phyloP scores from a whole-genome alignment of 176 grass and related monocot species.

The Oryza glumipatula region DNA sequence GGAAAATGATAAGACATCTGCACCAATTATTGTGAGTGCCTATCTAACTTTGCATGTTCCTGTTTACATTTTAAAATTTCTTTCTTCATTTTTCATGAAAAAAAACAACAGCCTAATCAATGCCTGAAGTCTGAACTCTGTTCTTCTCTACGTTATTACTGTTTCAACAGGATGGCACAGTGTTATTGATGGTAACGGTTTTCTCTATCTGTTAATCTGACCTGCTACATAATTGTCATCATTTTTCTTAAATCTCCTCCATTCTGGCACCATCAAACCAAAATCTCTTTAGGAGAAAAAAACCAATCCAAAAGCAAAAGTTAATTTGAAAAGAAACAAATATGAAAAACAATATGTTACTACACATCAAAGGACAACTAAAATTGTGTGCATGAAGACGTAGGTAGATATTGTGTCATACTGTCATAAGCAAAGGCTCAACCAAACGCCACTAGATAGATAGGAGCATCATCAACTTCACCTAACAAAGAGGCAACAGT shows the following conservation, averaged over 20 bases:
- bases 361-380: neutral
- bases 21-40: neutral
- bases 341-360: neutral
- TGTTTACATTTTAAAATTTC: neutral
- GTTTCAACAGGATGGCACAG: neutral
- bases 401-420: neutral
- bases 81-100: neutral
- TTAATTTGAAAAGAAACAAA: neutral
- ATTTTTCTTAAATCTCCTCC: neutral
- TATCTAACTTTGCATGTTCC: neutral
- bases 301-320: neutral
- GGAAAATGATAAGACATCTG: neutral
- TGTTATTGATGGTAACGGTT: neutral
- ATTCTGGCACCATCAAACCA: neutral
- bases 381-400: neutral
- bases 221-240: neutral
- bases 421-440: neutral
- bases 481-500: slow-evolving; percentile 26
- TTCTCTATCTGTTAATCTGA: neutral
- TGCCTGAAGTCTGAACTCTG: neutral
- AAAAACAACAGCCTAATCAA: neutral
- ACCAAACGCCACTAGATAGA: slow-evolving; percentile 34
- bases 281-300: neutral
- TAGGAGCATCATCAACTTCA: slow-evolving; percentile 26
- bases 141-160: neutral